Percentiles rank a stretch among this genome's conserved stretches.
Conservation (phyloP, 2,329 filamentous ascomycete species). For the Colletotrichum gloeosporioides region DNA sequence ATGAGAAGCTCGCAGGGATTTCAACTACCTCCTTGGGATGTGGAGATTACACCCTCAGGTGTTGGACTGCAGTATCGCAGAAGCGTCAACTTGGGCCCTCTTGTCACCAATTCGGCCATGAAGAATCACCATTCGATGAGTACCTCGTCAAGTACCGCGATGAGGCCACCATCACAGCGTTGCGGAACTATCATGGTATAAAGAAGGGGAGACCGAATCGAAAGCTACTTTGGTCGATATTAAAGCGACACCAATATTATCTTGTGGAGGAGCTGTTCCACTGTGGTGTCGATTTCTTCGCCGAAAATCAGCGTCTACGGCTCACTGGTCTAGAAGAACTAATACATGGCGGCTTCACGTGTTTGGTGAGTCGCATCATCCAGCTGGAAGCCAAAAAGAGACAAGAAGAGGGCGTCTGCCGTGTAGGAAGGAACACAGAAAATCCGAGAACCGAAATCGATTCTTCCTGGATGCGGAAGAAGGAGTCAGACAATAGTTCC, state of each 20-base stretch:
- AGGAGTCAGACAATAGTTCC: background rate
- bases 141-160: background rate
- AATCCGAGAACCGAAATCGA: background rate
- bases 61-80: background rate
- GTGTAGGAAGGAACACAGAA: fast-evolving
- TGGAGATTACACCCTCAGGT: background rate
- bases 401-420: constrained; percentile 1
- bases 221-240: background rate
- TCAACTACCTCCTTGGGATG: background rate
- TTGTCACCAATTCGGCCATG: fast-evolving
- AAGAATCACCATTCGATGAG: background rate
- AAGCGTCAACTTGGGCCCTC: background rate
- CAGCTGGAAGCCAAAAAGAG: constrained; percentile 6
- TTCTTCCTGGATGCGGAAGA: background rate
- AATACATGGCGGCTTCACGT: constrained; percentile 21
- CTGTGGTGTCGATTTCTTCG: constrained; percentile 18
- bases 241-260: constrained; percentile 25
- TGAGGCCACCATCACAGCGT: background rate
- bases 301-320: fast-evolving
- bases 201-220: background rate
- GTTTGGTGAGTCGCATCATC: constrained; percentile 24
- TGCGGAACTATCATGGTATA: constrained; percentile 15
- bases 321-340: background rate
- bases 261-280: constrained; percentile 24
- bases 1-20: background rate